Conservation (phyloP, 306 rosid genomes). For the Medicago arabica region DNA sequence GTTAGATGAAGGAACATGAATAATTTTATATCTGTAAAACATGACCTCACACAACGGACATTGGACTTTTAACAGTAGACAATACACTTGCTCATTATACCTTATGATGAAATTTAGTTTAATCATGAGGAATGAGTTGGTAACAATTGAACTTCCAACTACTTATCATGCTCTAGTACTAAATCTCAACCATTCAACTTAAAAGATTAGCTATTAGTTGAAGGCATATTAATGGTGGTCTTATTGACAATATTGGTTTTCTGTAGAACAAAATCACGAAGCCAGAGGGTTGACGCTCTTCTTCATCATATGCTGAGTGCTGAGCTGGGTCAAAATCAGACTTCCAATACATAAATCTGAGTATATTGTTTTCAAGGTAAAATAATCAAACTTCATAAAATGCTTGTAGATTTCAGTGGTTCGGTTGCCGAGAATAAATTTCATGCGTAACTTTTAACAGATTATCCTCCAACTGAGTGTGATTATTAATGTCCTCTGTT, state of each 20-base stretch:
- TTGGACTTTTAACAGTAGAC: constrained; percentile 31
- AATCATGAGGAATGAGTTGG: constrained; percentile 23
- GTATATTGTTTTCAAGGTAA: constrained; percentile 41
- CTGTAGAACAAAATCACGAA: constrained; percentile 79
- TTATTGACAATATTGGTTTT: constrained; percentile 36
- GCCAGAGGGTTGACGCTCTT: constrained; percentile 85
- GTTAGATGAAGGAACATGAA: constrained; percentile 20
- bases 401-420: constrained; percentile 8
- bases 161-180: constrained; percentile 18
- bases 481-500: background rate
- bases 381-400: constrained; percentile 26
- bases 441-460: constrained; percentile 12
- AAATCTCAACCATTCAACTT: constrained; percentile 1
- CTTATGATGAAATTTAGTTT: constrained; percentile 21
- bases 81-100: constrained; percentile 6
- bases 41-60: background rate
- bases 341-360: constrained; percentile 49
- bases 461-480: constrained; percentile 26
- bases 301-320: constrained; percentile 98
- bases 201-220: constrained; percentile 20
- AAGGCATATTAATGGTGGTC: constrained; percentile 27
- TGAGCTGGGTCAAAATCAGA: constrained; percentile 61
- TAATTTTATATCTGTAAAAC: constrained; percentile 13
- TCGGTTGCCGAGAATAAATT: constrained; percentile 18
- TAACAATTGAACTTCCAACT: constrained; percentile 21